phyloP scores from a whole-genome alignment of 176 grass and related monocot species.

The Rhynchospora tenuis region DNA sequence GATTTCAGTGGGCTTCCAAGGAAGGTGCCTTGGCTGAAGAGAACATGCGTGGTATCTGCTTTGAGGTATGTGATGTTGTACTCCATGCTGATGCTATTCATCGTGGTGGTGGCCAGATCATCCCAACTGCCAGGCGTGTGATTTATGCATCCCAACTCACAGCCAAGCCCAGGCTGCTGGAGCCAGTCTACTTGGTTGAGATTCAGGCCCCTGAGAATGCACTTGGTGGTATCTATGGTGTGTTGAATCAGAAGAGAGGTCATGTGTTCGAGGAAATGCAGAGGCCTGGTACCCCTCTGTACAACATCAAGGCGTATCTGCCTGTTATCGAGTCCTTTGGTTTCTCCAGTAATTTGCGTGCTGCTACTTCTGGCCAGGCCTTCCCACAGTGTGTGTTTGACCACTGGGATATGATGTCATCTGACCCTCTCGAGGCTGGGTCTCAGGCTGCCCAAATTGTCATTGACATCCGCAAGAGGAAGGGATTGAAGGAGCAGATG shows the following conservation, averaged over 20 bases:
- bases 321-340: slow-evolving; percentile 32
- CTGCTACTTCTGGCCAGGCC: slow-evolving; percentile 30
- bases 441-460: slow-evolving; percentile 12
- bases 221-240: slow-evolving; percentile 69
- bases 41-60: slow-evolving; percentile 81
- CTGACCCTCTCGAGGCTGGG: slow-evolving; percentile 19
- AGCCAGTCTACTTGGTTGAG: slow-evolving; percentile 72
- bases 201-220: slow-evolving; percentile 69
- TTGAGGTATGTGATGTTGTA: slow-evolving; percentile 79
- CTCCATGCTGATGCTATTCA: slow-evolving; percentile 89
- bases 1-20: slow-evolving; percentile 85
- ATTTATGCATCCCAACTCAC: slow-evolving; percentile 68
- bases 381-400: slow-evolving; percentile 34
- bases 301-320: slow-evolving; percentile 79
- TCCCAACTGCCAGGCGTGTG: slow-evolving; percentile 66
- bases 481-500: slow-evolving; percentile 33
- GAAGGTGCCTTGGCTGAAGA: slow-evolving; percentile 74
- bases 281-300: slow-evolving; percentile 63
- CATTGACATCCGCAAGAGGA: slow-evolving; percentile 30
- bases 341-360: slow-evolving; percentile 24
- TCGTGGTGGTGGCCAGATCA: slow-evolving; percentile 81
- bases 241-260: slow-evolving; percentile 67
- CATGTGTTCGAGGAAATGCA: slow-evolving; percentile 76
- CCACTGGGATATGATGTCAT: slow-evolving; percentile 30
- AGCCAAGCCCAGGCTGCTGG: slow-evolving; percentile 57